Percentiles rank a stretch among this genome's conserved stretches.
These are phyloP conservation scores for Trypanosoma conorhini DNA, from an alignment of 208 protist species.

Conservation along the genomic window DNA sequence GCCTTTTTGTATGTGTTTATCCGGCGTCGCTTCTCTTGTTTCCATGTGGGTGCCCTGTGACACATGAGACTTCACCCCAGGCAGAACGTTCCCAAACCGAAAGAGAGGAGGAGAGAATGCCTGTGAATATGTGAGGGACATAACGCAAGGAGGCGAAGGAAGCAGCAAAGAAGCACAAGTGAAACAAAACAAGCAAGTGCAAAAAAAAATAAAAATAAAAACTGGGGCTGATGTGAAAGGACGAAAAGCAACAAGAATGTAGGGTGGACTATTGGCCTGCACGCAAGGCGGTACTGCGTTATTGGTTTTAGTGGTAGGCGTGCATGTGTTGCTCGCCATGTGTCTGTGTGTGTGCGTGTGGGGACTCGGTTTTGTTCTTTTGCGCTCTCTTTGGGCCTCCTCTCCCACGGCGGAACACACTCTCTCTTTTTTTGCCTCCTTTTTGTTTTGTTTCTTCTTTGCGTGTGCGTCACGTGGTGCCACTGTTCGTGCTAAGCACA, in stretches of 20 bases:
- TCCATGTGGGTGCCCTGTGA: too few species aligned
- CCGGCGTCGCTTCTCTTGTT: too few species aligned
- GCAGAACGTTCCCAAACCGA: background rate
- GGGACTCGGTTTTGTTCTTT: background rate
- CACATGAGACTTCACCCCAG: too few species aligned
- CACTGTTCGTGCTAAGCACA: background rate
- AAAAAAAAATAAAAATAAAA: background rate
- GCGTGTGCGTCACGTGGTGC: background rate
- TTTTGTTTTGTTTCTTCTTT: background rate
- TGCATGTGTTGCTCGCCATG: background rate
- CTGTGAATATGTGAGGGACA: background rate
- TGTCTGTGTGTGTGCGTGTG: too few species aligned
- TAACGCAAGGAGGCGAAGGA: background rate
- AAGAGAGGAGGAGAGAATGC: background rate
- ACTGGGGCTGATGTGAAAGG: too few species aligned
- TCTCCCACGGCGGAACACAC: background rate
- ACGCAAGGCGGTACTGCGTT: background rate
- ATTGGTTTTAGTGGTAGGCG: too few species aligned
- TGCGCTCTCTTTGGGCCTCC: background rate
- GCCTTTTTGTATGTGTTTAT: too few species aligned
- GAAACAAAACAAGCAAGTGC: background rate
- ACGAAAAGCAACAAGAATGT: background rate
- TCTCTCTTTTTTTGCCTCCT: background rate
- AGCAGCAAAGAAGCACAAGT: background rate
- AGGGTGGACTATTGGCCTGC: background rate